Base-by-base conservation (phyloP, 2,329 filamentous ascomycete genomes). In the Cladorrhinum sp. region DNA sequence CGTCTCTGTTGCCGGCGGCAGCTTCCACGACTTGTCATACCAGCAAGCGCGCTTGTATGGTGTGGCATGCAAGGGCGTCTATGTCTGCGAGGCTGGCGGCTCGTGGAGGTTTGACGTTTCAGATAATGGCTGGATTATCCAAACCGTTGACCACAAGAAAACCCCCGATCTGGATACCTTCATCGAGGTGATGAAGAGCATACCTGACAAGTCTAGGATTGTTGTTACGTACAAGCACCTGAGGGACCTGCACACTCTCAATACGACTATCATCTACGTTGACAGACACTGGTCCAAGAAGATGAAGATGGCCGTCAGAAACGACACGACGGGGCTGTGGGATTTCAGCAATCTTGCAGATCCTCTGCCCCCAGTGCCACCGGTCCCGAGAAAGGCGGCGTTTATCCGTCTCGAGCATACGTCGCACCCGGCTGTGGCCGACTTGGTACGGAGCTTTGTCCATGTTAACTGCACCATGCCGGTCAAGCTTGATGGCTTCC, bases 221-320 rank as follows among this genome's bases (percentile, higher is more conserved):
- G 94, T 98, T 28, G 89, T 98, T 60, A 95, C 91, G 7, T 99
- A 97, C 79, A 95, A 96, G 76, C 94, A 99, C 73, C 87, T 99
- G 39, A 84, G 94, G 60, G 96, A 99, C 73, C 80, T 99, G 60
- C 95, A 99, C 75, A 97, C 94, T 0, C 84, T 96, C 58, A 93
- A 96, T 74, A 99, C 95, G 0, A 91, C 89, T 61, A 94, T 99
- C 72, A 84, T 97, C 65, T 89, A 95, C 66, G 86, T 99, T 59
- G 95, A 99, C 74, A 87, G 95, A 49, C 95, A 99, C 75, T 99
- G 95, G 95, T 89, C 92, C 55, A 88, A 88, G 60, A 96, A 96
- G 79, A 98, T 99, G 90, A 89, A 92, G 70, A 79, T 97, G 69
- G 93, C 94, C 3, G 86, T 94, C 57, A 87, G 95, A 59, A 99